A percentile compares a stretch with the other conserved stretches of the same genome.
These are phyloP conservation scores for Diplotaxis tenuifolia DNA, from an alignment of 345 rosid species.

Conservation along the genomic window DNA sequence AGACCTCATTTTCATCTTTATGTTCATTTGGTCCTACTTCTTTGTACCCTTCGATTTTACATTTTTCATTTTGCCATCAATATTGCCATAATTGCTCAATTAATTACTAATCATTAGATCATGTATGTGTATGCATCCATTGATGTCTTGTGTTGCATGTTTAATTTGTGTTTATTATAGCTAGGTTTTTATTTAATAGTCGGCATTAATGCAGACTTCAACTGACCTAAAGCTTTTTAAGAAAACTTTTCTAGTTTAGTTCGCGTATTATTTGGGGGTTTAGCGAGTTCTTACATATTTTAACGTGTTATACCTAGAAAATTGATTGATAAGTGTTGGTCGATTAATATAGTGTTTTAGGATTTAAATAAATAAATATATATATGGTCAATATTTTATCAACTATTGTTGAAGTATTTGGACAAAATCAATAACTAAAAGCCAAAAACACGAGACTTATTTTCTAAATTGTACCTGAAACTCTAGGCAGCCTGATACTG, in stretches of 20 bases:
- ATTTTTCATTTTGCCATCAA: slow-evolving; percentile 23
- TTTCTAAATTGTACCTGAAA: background rate
- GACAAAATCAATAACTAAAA: background rate
- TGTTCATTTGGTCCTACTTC: slow-evolving; percentile 30
- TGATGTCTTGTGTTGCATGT: slow-evolving; percentile 10
- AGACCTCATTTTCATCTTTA: slow-evolving; percentile 18
- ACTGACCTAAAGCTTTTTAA: background rate
- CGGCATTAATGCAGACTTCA: background rate
- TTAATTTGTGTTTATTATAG: slow-evolving; percentile 4
- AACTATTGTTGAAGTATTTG: background rate
- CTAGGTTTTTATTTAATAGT: background rate
- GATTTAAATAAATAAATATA: background rate
- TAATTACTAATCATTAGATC: slow-evolving; percentile 29
- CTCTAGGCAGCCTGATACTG: background rate
- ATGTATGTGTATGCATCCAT: slow-evolving; percentile 10
- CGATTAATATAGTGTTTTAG: background rate
- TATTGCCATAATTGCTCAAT: background rate
- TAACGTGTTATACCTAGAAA: background rate
- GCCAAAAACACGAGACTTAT: background rate
- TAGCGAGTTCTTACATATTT: background rate
- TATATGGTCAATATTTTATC: background rate
- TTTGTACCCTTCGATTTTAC: slow-evolving; percentile 1
- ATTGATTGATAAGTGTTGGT: background rate
- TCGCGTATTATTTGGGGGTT: background rate
- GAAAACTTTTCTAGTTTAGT: background rate